Evolutionary conservation across 2,329 filamentous ascomycete species (phyloP).

Genomic region (Alternaria gaisen): DNA sequence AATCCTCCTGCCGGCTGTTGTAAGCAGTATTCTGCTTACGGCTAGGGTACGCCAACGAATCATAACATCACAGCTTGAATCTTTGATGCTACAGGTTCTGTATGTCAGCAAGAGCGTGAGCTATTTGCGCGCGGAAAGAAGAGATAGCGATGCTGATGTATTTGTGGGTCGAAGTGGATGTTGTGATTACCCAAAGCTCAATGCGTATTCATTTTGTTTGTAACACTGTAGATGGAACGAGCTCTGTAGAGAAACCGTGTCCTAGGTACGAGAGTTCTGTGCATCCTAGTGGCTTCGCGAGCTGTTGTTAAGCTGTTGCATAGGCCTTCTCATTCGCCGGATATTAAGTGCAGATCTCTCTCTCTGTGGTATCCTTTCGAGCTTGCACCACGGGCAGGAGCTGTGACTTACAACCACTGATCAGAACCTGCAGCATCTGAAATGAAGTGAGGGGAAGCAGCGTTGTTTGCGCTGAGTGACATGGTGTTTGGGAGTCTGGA

Average conservation of each 20-base stretch:
- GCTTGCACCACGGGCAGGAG: background rate
- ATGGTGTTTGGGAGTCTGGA: background rate
- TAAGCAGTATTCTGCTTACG: conserved; percentile 14
- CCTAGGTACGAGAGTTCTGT: background rate
- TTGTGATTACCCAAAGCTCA: background rate
- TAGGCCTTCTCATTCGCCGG: background rate
- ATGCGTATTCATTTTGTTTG: background rate
- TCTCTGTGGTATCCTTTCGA: background rate
- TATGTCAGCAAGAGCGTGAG: background rate
- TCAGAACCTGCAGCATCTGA: background rate
- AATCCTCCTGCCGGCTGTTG: background rate
- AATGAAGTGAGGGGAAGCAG: background rate
- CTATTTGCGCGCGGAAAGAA: background rate
- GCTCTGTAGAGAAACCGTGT: background rate
- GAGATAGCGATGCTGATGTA: background rate
- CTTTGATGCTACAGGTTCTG: background rate
- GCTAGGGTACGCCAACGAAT: background rate
- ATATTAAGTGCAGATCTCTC: background rate
- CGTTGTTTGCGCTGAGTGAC: background rate
- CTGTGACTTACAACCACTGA: background rate
- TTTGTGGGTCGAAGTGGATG: background rate
- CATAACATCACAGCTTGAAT: background rate
- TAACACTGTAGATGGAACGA: background rate
- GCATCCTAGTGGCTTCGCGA: background rate
- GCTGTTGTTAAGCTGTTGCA: background rate